These are phyloP conservation scores for Hypoxylon trugodes DNA, from an alignment of 495 filamentous ascomycete genomes.

Conservation along the genomic window DNA sequence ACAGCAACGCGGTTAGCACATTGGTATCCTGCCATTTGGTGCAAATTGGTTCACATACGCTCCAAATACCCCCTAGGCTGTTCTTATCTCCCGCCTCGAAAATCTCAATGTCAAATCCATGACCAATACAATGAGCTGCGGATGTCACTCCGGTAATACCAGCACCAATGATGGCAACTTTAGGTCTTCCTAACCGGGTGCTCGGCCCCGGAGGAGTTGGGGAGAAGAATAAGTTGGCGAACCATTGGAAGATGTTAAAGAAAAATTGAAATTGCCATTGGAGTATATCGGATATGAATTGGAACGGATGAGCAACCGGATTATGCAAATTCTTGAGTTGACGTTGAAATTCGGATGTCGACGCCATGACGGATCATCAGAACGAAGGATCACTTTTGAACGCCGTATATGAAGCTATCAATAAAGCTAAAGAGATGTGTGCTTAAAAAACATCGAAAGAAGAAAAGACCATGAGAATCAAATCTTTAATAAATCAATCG, in stretches of 20 bases:
- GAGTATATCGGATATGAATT: conserved; percentile 69
- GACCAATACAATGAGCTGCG: conserved; percentile 84
- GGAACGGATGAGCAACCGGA: conserved; percentile 55
- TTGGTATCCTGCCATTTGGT: background rate
- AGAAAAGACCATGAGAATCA: background rate
- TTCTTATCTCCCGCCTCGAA: conserved; percentile 74
- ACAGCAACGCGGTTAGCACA: background rate
- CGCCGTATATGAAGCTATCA: background rate
- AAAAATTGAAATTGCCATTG: conserved; percentile 57
- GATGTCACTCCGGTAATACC: conserved; percentile 84
- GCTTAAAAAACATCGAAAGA: background rate
- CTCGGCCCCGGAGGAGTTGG: conserved; percentile 71
- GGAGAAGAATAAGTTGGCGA: conserved; percentile 72
- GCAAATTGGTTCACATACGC: conserved; percentile 56
- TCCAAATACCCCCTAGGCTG: conserved; percentile 84
- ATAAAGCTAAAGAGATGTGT: background rate
- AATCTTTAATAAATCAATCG: background rate
- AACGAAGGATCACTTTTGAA: background rate
- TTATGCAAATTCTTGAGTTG: conserved; percentile 28
- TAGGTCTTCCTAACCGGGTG: conserved; percentile 62
- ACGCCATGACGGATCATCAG: conserved; percentile 6
- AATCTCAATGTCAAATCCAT: conserved; percentile 83
- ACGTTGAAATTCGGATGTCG: conserved; percentile 7
- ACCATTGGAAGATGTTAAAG: conserved; percentile 64
- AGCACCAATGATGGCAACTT: conserved; percentile 83